phyloP scores from a whole-genome alignment of 768 basidiomycete species.

The Crepidotus variabilis region DNA sequence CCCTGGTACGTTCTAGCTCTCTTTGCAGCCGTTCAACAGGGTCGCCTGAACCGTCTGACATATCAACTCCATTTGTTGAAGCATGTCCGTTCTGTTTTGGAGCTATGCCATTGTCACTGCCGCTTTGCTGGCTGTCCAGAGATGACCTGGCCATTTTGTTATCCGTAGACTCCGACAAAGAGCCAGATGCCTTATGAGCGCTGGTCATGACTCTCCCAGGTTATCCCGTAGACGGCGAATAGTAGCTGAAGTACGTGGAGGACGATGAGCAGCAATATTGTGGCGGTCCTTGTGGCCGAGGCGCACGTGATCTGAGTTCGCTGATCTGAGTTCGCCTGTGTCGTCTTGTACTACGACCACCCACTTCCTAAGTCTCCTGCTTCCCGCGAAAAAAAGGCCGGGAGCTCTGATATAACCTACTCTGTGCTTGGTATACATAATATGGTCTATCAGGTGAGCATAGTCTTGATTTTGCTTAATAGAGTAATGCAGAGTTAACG shows the following conservation, averaged over 20 bases:
- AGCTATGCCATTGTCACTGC: slow-evolving; percentile 21
- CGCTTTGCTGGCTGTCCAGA: slow-evolving; percentile 42
- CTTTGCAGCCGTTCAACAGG: slow-evolving; percentile 59
- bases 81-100: slow-evolving; percentile 28
- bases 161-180: slow-evolving; percentile 27
- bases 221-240: not conserved
- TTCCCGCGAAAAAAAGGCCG: not conserved
- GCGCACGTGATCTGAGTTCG: slow-evolving; percentile 1
- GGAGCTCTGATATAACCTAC: not conserved
- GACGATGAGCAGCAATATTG: not conserved
- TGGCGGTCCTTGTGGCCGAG: not conserved
- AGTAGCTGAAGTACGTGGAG: not conserved
- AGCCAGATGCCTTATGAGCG: slow-evolving; percentile 19
- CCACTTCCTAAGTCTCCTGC: not conserved
- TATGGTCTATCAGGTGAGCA: slow-evolving; percentile 7
- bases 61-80: slow-evolving; percentile 24
- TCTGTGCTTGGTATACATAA: not conserved
- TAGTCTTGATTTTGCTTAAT: not conserved
- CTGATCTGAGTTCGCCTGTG: not conserved
- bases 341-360: slow-evolving; percentile 6
- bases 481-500: slow-evolving; percentile 1
- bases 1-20: slow-evolving; percentile 70
- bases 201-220: slow-evolving; percentile 12
- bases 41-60: slow-evolving; percentile 40
- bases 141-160: slow-evolving; percentile 33